Evolutionary conservation across 176 grass and related monocot species (phyloP).

Genomic region (Pharus latifolius): DNA sequence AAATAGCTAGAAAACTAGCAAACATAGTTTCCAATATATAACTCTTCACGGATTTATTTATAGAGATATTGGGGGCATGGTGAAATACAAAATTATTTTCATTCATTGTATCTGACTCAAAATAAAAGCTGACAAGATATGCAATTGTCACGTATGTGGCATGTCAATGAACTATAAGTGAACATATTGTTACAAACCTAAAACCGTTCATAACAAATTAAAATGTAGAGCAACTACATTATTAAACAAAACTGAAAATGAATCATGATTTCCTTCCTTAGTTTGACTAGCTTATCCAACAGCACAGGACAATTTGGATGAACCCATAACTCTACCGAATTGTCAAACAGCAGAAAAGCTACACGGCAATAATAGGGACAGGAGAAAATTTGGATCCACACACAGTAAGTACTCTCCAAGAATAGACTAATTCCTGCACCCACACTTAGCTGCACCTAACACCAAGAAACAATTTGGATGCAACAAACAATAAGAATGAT

Average conservation of each 20-base stretch:
- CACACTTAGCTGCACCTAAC: too few species aligned
- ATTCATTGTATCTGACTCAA: background rate
- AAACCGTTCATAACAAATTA: background rate
- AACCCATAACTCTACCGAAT: background rate
- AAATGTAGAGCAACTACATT: background rate
- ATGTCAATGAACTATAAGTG: too few species aligned
- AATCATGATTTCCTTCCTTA: background rate
- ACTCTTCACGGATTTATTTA: background rate
- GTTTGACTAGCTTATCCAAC: background rate
- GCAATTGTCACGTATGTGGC: background rate
- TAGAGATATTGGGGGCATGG: background rate
- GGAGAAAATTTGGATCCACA: background rate
- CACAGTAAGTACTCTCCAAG: background rate
- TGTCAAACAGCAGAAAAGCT: background rate
- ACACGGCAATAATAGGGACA: background rate
- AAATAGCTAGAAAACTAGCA: background rate
- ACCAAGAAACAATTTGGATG: too few species aligned
- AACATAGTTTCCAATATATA: background rate
- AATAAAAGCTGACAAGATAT: background rate
- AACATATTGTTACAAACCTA: background rate
- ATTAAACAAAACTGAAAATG: background rate
- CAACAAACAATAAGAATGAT: background rate
- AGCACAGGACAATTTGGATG: background rate
- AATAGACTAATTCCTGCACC: too few species aligned
- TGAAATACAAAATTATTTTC: background rate